A percentile compares a stretch with the other conserved stretches of the same genome.
phyloP scores from a whole-genome alignment of 441 rosid genomes.

The Gossypium laxum region DNA sequence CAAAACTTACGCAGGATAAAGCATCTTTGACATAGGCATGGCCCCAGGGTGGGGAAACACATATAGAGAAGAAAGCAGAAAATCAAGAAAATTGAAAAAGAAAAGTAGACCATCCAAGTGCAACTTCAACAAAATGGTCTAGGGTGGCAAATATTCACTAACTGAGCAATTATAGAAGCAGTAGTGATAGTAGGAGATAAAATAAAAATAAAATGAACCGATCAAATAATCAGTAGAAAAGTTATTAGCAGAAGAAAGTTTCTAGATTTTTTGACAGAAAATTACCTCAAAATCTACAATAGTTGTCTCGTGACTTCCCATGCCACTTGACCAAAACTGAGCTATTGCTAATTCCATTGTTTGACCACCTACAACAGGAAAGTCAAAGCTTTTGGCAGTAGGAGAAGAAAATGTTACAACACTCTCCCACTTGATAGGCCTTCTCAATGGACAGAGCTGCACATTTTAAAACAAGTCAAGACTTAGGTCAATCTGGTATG shows the following conservation, averaged over 20 bases:
- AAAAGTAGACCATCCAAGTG: background rate
- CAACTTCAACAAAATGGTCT: background rate
- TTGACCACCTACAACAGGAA: slow-evolving; percentile 78
- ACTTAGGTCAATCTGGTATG: slow-evolving; percentile 9
- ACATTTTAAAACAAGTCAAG: slow-evolving; percentile 28
- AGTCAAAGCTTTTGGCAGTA: slow-evolving; percentile 60
- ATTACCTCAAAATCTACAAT: slow-evolving; percentile 85
- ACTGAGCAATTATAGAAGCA: background rate
- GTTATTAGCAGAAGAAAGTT: background rate
- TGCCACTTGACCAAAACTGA: slow-evolving; percentile 98
- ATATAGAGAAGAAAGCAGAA: background rate
- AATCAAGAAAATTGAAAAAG: slow-evolving; percentile 4
- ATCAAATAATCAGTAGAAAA: background rate
- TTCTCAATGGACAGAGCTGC: slow-evolving; percentile 83
- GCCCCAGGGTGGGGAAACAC: background rate
- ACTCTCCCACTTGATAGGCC: slow-evolving; percentile 90
- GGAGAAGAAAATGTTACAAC: slow-evolving; percentile 72
- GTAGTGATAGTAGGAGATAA: background rate
- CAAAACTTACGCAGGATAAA: slow-evolving; percentile 3
- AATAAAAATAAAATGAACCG: background rate
- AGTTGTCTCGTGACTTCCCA: slow-evolving; percentile 79
- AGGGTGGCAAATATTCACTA: background rate
- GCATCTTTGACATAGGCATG: background rate
- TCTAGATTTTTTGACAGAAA: background rate
- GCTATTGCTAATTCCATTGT: slow-evolving; percentile 92